Conservation (phyloP, 352 stramenopile species). For the Pseudoperonospora humuli region DNA sequence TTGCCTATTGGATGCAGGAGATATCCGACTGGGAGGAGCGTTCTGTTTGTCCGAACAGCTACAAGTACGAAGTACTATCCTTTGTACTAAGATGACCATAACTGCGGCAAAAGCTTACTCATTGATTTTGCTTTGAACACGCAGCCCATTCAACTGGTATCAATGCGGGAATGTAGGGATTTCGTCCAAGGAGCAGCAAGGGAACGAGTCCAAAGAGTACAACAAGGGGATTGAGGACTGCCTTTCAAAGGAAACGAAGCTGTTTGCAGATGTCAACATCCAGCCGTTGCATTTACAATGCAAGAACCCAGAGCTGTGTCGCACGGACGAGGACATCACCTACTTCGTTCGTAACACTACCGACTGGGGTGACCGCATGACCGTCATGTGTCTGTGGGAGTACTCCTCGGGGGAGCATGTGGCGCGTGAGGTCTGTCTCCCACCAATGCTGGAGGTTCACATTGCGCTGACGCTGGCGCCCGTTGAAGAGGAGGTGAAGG, state of each 20-base stretch:
- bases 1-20: constrained; percentile 78
- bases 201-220: constrained; percentile 32
- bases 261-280: constrained; percentile 67
- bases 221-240: constrained; percentile 52
- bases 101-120: neutral
- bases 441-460: constrained; percentile 66
- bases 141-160: constrained; percentile 76
- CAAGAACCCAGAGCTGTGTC: constrained; percentile 43
- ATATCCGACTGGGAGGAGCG: constrained; percentile 77
- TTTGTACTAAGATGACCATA: neutral
- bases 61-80: constrained; percentile 40
- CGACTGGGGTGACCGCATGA: constrained; percentile 79
- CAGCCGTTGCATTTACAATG: constrained; percentile 66
- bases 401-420: constrained; percentile 44
- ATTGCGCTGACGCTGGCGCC: constrained; percentile 53
- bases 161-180: constrained; percentile 63
- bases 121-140: constrained; percentile 2
- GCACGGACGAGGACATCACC: constrained; percentile 43
- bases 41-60: constrained; percentile 69
- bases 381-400: constrained; percentile 77
- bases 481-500: constrained; percentile 41
- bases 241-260: constrained; percentile 49
- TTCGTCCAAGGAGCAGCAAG: constrained; percentile 16
- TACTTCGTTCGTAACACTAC: constrained; percentile 81
- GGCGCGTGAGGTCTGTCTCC: constrained; percentile 51